These are phyloP conservation scores for Plectranthus barbatus DNA, from an alignment of 257 asterid species.

Conservation along the genomic window DNA sequence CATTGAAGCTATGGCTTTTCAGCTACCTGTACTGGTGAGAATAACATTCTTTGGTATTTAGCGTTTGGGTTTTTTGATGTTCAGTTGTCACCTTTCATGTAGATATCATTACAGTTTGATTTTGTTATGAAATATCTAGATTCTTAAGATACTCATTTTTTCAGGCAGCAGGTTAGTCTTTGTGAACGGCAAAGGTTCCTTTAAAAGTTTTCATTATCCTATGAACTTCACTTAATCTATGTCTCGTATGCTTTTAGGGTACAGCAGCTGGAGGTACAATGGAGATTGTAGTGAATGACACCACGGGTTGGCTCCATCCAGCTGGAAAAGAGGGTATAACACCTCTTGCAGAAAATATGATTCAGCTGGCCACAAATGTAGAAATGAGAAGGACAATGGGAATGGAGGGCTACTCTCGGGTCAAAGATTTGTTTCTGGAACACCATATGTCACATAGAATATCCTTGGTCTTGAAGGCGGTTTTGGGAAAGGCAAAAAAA, in stretches of 20 bases:
- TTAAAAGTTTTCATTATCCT: not conserved
- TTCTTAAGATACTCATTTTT: not conserved
- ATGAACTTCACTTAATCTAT: conserved; percentile 1
- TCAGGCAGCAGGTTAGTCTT: not conserved
- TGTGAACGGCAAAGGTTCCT: not conserved
- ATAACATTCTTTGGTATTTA: not conserved
- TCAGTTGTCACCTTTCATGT: not conserved
- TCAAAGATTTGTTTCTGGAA: conserved; percentile 67
- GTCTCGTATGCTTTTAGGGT: conserved; percentile 42
- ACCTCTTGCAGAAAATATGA: conserved; percentile 67
- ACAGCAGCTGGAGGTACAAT: conserved; percentile 97
- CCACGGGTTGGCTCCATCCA: conserved; percentile 85
- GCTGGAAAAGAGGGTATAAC: conserved; percentile 86
- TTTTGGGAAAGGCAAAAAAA: conserved; percentile 31
- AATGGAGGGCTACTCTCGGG: conserved; percentile 53
- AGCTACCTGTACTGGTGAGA: conserved; percentile 89
- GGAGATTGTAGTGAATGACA: conserved; percentile 77
- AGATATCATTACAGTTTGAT: not conserved
- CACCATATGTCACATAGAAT: conserved; percentile 76
- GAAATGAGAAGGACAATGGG: conserved; percentile 73
- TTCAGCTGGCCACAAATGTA: conserved; percentile 48
- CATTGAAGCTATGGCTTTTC: conserved; percentile 98
- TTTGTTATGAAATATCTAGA: not conserved
- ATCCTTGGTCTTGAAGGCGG: conserved; percentile 59
- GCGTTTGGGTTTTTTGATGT: not conserved